Evolutionary conservation across 2,329 filamentous ascomycete species (phyloP), one percentile per base, ranked within the genome.

Genomic region (Orbilia oligospora): DNA sequence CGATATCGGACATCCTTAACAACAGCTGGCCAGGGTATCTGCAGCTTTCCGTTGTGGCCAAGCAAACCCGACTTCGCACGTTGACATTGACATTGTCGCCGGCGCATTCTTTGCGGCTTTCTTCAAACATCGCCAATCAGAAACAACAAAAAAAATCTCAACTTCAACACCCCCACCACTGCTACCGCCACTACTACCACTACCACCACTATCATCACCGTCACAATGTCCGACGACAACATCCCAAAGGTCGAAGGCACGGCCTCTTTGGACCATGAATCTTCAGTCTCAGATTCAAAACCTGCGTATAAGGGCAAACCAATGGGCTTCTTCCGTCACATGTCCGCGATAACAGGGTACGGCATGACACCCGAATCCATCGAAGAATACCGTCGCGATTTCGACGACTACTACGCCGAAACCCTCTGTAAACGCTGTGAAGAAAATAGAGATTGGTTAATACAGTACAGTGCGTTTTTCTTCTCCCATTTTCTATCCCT

Each of bases 401-500:
- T 90, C 81, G 94, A 97, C 86, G 87, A 88, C 69, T 87, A 90
- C 76, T 91, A 94, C 85, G 94, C 75, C 33, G 75, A 78, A 24
- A 30, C 44, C 5, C 49, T 78, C 20, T 78, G 75, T 87, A 88
- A 88, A 83, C 90, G 90, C 69, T 97, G 93, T 87, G 93, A 97
- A 83, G 86, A 90, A 51, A 89, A 93, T 85, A 91, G 93, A 72
- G 91, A 96, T 84, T 97, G 92, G 87, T 89, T 97, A 41, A 90
- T 98, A 82, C 86, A 90, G 83, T 92, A 94, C 87, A 95, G 87
- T 87, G 81, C 81, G 84, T 82, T 48, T 14, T 36, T 22, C 46
- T 24, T 68, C n/a, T n/a, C n/a, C n/a, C n/a, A n/a, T n/a, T n/a
- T n/a, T n/a, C n/a, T n/a, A n/a, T n/a, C n/a, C n/a, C n/a, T n/a